Base-by-base conservation (phyloP, 2,329 filamentous ascomycete species). In the Coleophoma crateriformis region DNA sequence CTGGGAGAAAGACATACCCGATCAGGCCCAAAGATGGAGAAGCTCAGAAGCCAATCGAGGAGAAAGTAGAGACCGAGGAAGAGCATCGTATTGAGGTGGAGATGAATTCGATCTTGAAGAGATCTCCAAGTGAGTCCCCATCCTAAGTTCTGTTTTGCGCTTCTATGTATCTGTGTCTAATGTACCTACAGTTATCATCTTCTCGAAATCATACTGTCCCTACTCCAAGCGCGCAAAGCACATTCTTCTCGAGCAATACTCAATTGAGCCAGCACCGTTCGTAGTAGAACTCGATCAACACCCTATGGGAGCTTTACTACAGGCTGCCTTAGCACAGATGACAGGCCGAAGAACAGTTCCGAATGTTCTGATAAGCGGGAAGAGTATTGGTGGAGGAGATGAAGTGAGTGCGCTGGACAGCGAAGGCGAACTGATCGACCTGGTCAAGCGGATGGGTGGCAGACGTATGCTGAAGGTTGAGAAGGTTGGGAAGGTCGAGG, bases 171-270 rank as follows among this genome's bases (percentile, higher is more conserved):
- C 37, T 22, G 27, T 14, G 49, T 12, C 37, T 47, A 40, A 41
- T 20, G 19, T 7, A 27, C 27, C 7, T 12, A 27, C 57, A 94
- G 90, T 97, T 52, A 88, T 96, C 66, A 89, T 99, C 61, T 97
- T 97, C 73, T 96, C 90, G 56, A 97, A 99, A 70, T 82, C 87
- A 1, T 96, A 92, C 71, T 99, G 94, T 68, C 90, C 87, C 1
- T 85, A 81, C 71, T 96, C 90, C 46, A 86, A 84, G 64, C 84
- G 82, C 59, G 94, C 94, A 42, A 99, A 99, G 71, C 75, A 77
- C 40, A 79, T 97, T 49, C 79, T 99, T 38, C 81, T 96, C 39
- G 82, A 91, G 19, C 85, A 87, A 60, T 97, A 97, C 73, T 75
- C 74, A 48, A 95, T 99, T 64, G 79, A 82, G 1, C 94, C 94